phyloP scores from a whole-genome alignment of 2,329 filamentous ascomycete genomes.

The Didymella pinodella region DNA sequence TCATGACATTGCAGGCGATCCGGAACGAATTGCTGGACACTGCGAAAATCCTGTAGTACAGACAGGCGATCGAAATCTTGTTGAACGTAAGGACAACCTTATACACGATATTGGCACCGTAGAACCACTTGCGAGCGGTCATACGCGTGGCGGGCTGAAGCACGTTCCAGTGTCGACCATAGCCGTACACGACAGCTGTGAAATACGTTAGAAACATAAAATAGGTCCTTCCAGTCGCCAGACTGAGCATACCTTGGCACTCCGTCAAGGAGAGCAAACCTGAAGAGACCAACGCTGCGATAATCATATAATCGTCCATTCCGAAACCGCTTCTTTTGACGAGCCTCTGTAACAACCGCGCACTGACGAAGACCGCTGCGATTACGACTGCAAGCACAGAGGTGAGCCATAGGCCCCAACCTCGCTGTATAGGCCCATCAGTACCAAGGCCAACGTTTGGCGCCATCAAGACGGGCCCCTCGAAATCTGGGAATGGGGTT shows the following conservation, averaged over 20 bases:
- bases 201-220: background rate
- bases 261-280: slow-evolving; percentile 33
- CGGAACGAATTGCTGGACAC: slow-evolving; percentile 37
- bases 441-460: slow-evolving; percentile 36
- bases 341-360: slow-evolving; percentile 28
- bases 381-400: slow-evolving; percentile 33
- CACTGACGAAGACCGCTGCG: slow-evolving; percentile 29
- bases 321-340: slow-evolving; percentile 30
- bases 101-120: slow-evolving; percentile 48
- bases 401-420: slow-evolving; percentile 35
- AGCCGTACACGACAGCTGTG: slow-evolving; percentile 35
- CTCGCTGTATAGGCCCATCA: slow-evolving; percentile 31
- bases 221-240: background rate
- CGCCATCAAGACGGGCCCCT: slow-evolving; percentile 21
- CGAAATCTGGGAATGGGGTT: background rate
- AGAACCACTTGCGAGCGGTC: slow-evolving; percentile 40
- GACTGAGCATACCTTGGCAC: slow-evolving; percentile 30
- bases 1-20: slow-evolving; percentile 33
- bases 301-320: slow-evolving; percentile 36
- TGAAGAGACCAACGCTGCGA: slow-evolving; percentile 30
- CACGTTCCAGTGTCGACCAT: slow-evolving; percentile 30
- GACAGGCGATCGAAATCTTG: slow-evolving; percentile 45
- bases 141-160: slow-evolving; percentile 26
- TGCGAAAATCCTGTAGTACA: slow-evolving; percentile 49
- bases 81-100: slow-evolving; percentile 49